These are phyloP conservation scores for Pseudomicrostroma phylloplanum DNA, from an alignment of 1,284 basidiomycete genomes.

Conservation along the genomic window DNA sequence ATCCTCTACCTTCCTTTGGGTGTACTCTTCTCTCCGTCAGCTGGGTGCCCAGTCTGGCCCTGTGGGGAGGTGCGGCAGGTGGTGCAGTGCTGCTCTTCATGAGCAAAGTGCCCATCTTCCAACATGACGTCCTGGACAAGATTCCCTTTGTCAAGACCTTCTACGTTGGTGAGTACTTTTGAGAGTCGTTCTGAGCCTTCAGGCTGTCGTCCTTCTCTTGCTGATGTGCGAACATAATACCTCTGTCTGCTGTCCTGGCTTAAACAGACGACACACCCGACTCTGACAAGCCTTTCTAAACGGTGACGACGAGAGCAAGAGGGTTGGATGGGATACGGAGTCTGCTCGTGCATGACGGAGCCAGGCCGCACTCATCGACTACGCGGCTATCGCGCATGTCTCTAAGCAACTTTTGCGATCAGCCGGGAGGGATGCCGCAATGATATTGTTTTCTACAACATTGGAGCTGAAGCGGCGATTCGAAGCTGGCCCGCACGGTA, in stretches of 20 bases:
- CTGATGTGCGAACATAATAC: neutral
- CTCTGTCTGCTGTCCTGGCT: neutral
- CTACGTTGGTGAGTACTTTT: conserved; percentile 5
- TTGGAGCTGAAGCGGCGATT: too few relatives aligned
- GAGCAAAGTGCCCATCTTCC: conserved; percentile 39
- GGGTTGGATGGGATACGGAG: too few relatives aligned
- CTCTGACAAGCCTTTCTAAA: conserved; percentile 26
- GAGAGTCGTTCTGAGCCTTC: neutral
- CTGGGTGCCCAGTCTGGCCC: conserved; percentile 36
- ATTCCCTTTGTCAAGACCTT: conserved; percentile 29
- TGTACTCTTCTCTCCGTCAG: conserved; percentile 24
- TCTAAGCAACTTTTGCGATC: too few relatives aligned
- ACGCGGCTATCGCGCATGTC: too few relatives aligned
- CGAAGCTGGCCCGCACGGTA: too few relatives aligned
- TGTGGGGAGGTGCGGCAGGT: conserved; percentile 40
- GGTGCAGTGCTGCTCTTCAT: conserved; percentile 40
- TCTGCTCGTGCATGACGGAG: too few relatives aligned
- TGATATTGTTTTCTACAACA: too few relatives aligned
- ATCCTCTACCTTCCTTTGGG: neutral
- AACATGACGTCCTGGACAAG: conserved; percentile 40
- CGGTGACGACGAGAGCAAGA: neutral
- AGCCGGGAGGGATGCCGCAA: too few relatives aligned
- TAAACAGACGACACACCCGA: conserved; percentile 22
- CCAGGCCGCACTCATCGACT: too few relatives aligned
- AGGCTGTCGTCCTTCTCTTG: neutral